A percentile compares a stretch with the other conserved stretches of the same genome.
phyloP scores from a whole-genome alignment of 164 flowering plant species.

The Vitis riparia region DNA sequence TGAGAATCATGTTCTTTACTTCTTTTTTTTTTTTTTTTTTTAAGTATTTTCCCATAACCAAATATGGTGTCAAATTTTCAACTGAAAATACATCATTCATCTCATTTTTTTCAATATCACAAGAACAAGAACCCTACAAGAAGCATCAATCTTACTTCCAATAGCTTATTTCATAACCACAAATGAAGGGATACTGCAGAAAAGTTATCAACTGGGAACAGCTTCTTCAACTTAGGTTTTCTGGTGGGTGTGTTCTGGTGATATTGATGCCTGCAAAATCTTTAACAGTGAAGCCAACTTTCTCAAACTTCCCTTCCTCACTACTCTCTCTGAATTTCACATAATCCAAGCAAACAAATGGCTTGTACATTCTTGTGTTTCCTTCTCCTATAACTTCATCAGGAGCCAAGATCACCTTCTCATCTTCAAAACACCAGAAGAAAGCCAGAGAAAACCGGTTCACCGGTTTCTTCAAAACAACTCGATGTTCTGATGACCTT shows the following conservation, averaged over 20 bases:
- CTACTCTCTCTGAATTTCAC: conserved; percentile 67
- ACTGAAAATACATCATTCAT: too few relatives aligned
- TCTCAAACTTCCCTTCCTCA: conserved; percentile 77
- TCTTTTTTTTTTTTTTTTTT: too few relatives aligned
- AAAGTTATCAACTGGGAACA: background rate
- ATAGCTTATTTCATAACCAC: background rate
- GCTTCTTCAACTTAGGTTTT: background rate
- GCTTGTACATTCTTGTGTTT: conserved; percentile 46
- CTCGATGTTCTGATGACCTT: conserved; percentile 84
- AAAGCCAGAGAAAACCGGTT: conserved; percentile 75
- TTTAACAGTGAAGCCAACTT: conserved; percentile 74
- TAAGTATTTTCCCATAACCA: too few relatives aligned
- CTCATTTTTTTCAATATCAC: too few relatives aligned
- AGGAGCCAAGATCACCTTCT: conserved; percentile 68
- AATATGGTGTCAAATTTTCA: too few relatives aligned
- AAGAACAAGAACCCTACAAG: too few relatives aligned
- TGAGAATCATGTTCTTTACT: too few relatives aligned
- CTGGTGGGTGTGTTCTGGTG: background rate
- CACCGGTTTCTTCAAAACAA: conserved; percentile 40
- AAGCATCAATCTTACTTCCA: background rate
- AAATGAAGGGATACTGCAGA: background rate
- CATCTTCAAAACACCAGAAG: conserved; percentile 95
- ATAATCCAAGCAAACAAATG: conserved; percentile 71
- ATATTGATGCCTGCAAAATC: conserved; percentile 57
- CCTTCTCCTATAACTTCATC: conserved; percentile 73